Percentiles rank a stretch among this genome's conserved stretches.
These are phyloP conservation scores for Beverwykella pulmonaria DNA, from an alignment of 495 filamentous ascomycete species.

Conservation along the genomic window DNA sequence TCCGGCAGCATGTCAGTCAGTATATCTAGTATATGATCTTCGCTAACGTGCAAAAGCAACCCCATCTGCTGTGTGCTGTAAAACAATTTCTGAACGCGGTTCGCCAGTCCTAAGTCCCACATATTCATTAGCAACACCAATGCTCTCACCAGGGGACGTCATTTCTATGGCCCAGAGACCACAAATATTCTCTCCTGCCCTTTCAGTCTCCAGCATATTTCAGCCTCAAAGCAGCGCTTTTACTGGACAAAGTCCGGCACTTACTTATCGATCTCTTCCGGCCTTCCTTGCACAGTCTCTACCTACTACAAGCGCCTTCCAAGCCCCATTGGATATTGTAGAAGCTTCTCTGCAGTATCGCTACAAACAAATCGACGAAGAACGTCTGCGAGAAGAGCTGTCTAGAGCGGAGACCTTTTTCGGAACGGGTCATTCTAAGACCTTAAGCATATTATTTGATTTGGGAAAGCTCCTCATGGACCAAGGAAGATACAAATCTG, in stretches of 20 bases:
- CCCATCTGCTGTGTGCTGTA: slow-evolving; percentile 30
- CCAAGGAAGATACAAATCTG: slow-evolving; percentile 36
- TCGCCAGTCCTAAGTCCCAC: slow-evolving; percentile 21
- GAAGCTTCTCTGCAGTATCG: slow-evolving; percentile 18
- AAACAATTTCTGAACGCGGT: slow-evolving; percentile 32
- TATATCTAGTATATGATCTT: background rate
- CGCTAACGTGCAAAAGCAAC: slow-evolving; percentile 30
- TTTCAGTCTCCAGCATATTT: slow-evolving; percentile 33
- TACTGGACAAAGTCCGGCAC: slow-evolving; percentile 31
- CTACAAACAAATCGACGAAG: slow-evolving; percentile 31
- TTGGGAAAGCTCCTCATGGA: slow-evolving; percentile 26
- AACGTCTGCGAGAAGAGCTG: slow-evolving; percentile 24
- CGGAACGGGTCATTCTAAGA: slow-evolving; percentile 10
- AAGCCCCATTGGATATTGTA: slow-evolving; percentile 8
- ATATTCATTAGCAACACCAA: slow-evolving; percentile 22
- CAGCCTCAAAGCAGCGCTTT: slow-evolving; percentile 30
- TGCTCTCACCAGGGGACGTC: slow-evolving; percentile 10
- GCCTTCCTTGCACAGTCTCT: background rate
- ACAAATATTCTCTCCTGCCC: slow-evolving; percentile 30
- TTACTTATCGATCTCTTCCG: slow-evolving; percentile 23
- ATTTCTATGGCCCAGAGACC: slow-evolving; percentile 20
- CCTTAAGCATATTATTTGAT: slow-evolving; percentile 15
- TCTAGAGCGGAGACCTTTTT: slow-evolving; percentile 16
- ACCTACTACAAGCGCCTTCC: slow-evolving; percentile 1
- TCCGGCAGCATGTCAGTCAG: slow-evolving; percentile 29